These are phyloP conservation scores for Phalaenopsis hybrid DNA, from an alignment of 116 monocot genomes.

Conservation along the genomic window DNA sequence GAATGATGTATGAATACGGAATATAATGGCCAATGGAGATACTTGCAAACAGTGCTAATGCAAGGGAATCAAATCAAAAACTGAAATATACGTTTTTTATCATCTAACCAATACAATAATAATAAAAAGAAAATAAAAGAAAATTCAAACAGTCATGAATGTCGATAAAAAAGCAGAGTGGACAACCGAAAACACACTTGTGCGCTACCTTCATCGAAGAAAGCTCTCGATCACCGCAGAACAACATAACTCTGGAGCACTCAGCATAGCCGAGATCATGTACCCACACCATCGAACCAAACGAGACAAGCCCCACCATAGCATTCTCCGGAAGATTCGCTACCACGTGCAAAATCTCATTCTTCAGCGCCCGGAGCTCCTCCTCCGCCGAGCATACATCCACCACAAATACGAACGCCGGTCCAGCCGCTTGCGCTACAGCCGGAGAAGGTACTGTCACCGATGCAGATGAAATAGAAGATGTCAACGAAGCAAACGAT, in stretches of 20 bases:
- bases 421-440: background rate
- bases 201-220: conserved; percentile 48
- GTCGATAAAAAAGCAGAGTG: background rate
- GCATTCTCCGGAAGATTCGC: conserved; percentile 69
- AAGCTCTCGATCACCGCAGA: conserved; percentile 67
- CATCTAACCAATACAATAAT: background rate
- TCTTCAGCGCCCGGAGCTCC: conserved; percentile 64
- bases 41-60: too few relatives aligned
- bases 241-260: conserved; percentile 55
- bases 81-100: background rate
- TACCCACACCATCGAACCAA: conserved; percentile 73
- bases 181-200: background rate
- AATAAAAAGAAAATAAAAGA: too few relatives aligned
- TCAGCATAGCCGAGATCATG: conserved; percentile 69
- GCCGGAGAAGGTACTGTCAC: background rate
- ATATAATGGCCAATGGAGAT: too few relatives aligned
- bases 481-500: conserved; percentile 1
- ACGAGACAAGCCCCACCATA: conserved; percentile 71
- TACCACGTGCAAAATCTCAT: conserved; percentile 61
- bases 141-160: background rate
- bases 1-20: too few relatives aligned
- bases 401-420: conserved; percentile 65
- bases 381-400: conserved; percentile 41
- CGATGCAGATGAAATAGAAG: conserved; percentile 17
- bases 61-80: background rate